phyloP scores from a whole-genome alignment of 2,329 filamentous ascomycete genomes.

The Fusarium sp. region DNA sequence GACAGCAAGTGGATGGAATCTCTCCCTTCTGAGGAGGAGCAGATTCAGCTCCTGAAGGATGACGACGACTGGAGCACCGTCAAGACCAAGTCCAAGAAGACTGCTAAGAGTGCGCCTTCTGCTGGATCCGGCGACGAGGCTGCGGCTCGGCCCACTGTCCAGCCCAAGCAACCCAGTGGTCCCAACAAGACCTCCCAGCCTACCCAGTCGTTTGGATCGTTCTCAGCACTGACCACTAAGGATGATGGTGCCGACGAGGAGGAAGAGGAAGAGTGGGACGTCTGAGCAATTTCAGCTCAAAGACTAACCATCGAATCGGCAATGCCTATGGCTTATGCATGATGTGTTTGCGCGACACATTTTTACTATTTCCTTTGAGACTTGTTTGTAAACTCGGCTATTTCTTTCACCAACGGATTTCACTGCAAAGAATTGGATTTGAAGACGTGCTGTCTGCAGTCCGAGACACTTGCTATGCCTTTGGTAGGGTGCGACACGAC shows the following conservation, averaged over 20 bases:
- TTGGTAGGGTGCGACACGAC: conserved; percentile 37
- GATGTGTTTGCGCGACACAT: conserved; percentile 14
- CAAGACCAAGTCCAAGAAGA: conserved; percentile 59
- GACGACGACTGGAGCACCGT: conserved; percentile 71
- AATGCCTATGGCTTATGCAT: conserved; percentile 18
- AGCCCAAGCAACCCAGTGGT: conserved; percentile 47
- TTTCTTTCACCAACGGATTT: conserved; percentile 35
- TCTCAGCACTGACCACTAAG: conserved; percentile 60
- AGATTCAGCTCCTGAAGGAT: conserved; percentile 66
- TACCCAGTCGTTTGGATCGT: conserved; percentile 57
- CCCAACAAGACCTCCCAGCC: conserved; percentile 48
- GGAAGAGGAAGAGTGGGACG: conserved; percentile 64
- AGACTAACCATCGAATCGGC: background rate
- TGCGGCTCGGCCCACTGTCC: conserved; percentile 45
- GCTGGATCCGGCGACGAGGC: conserved; percentile 53
- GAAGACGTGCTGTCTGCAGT: conserved; percentile 30
- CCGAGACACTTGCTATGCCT: conserved; percentile 31
- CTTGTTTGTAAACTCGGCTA: conserved; percentile 33
- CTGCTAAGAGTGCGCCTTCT: conserved; percentile 53
- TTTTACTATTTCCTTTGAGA: conserved; percentile 25
- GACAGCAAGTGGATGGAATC: conserved; percentile 61
- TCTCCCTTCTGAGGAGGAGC: conserved; percentile 70
- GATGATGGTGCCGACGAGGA: conserved; percentile 56
- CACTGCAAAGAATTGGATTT: conserved; percentile 38
- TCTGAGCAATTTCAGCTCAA: conserved; percentile 47